Base-by-base conservation (phyloP, 176 grass and related monocot species). In the Paspalum notatum region DNA sequence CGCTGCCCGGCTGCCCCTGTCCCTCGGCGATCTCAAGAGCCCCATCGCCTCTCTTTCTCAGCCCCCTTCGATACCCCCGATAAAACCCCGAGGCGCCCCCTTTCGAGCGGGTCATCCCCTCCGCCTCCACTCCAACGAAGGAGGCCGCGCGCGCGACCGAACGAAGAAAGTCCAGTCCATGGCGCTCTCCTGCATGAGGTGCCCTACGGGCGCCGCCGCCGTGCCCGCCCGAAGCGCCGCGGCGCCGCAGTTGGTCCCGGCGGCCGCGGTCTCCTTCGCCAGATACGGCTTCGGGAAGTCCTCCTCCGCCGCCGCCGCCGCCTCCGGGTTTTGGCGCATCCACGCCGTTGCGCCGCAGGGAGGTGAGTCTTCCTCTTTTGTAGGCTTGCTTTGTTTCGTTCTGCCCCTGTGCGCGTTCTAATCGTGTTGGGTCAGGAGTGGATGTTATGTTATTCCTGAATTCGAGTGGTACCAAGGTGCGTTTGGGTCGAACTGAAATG, bases 151-250 rank as follows among this genome's bases (percentile, higher is more conserved):
- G 46, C 18, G 11, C 48, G 40, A 12, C 64, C 41, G 3, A 62
- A 24, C 1, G 9, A 81, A 12, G 62, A 0, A 0, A 52, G 3
- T 32, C 77, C 22, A 0, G 15, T 14, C 24, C 71, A 91, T 91
- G 90, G 79, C 86, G 27, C 79, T 91, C 15, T 86, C 86, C 74
- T 85, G 78, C 68, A 49, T 82, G 86, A 74, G 83, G 63, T 85
- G 83, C 74, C 61, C 82, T 46, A 59, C 77, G 20, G 71, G 46
- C 1, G 17, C 63, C 32, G 46, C 25, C 24, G 26, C 21, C 54
- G 12, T 2, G 76, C 8, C 57, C 20, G 7, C 14, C 32, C 85
- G 64, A 24, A 76, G 76, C 12, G 20, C 13, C 22, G 49, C 38
- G 1, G 52, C 49, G 6, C 42, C 37, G 13, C 18, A 69, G 11